A percentile compares a stretch with the other conserved stretches of the same genome.
These are phyloP conservation scores for Hypoxylon lienhwacheense DNA, from an alignment of 495 filamentous ascomycete species.

Conservation along the genomic window DNA sequence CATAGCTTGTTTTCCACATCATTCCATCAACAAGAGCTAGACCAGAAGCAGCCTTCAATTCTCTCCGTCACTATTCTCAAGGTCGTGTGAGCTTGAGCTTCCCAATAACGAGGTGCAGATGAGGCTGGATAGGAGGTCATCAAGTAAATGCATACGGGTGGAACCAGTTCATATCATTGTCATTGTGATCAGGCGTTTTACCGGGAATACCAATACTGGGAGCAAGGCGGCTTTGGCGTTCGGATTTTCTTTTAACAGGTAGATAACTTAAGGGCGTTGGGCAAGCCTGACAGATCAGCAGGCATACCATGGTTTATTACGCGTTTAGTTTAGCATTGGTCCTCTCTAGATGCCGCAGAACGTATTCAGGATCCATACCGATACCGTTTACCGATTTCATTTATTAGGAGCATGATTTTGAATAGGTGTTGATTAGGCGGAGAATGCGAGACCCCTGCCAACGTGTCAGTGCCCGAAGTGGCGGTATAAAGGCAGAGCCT, in stretches of 20 bases:
- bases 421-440: slow-evolving; percentile 18
- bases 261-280: slow-evolving; percentile 15
- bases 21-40: slow-evolving; percentile 1
- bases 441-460: slow-evolving; percentile 13
- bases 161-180: slow-evolving; percentile 18
- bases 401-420: slow-evolving; percentile 2
- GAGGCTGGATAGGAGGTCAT: slow-evolving; percentile 8
- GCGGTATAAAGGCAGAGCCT: slow-evolving; percentile 12
- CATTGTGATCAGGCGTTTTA: slow-evolving; percentile 13
- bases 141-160: slow-evolving; percentile 20
- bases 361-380: slow-evolving; percentile 13
- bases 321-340: slow-evolving; percentile 8
- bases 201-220: slow-evolving; percentile 21
- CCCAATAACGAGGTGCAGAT: slow-evolving; percentile 8
- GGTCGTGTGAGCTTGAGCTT: neutral
- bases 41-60: slow-evolving; percentile 3
- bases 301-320: slow-evolving; percentile 14
- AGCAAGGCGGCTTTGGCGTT: slow-evolving; percentile 11
- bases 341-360: slow-evolving; percentile 1
- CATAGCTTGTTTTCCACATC: neutral
- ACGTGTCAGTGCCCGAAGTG: slow-evolving; percentile 35
- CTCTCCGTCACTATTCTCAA: neutral
- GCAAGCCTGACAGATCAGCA: slow-evolving; percentile 15
- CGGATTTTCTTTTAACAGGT: slow-evolving; percentile 10
- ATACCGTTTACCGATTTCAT: slow-evolving; percentile 16